Evolutionary conservation across 495 filamentous ascomycete species (phyloP), one percentile per base, ranked within the genome.

Genomic region (Pyronema domesticum): DNA sequence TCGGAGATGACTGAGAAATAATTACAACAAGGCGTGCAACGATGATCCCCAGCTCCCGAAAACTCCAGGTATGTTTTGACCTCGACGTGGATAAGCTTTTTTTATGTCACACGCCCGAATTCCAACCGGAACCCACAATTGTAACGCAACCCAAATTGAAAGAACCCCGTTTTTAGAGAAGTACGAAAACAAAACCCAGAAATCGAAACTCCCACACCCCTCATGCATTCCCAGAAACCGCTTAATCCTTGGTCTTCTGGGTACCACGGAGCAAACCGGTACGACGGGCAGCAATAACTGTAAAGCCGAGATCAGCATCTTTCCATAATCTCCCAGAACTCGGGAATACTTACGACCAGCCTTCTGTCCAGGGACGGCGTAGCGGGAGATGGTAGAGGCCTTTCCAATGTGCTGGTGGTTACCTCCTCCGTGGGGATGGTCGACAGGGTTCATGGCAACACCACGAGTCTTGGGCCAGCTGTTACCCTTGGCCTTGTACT

Each of bases 401-500:
- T 96, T 96, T 83, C 91, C 91, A 68, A 99, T 99, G 77, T 99
- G 91, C 79, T 99, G 91, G 76, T 99, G 91, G 79, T 99, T 99
- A 94, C 91, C 91, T 89, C 85, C 84, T 84, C 91, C 91, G 85
- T 98, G 91, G 76, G 91, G 91, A 83, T 96, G 91, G 76, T 98
- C 91, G 65, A 98, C 91, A 61, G 91, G 91, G 76, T 99, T 99
- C 91, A 99, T 99, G 72, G 91, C 91, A 79, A 99, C 91, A 93
- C 91, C 91, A 87, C 91, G 89, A 80, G 91, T 99, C 85, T 93
- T 96, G 72, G 93, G 91, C 91, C 93, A 96, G 67, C 79, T 86
- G 85, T 96, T 96, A 70, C 93, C 85, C 86, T 99, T 99, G 76
- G 94, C 91, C 61, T 86, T 86, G 77, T 94, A 96, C 84, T 98